Percentiles rank a stretch among this genome's conserved stretches.
These are phyloP conservation scores for Penicillium cinerascens DNA, from an alignment of 495 filamentous ascomycete genomes.

Conservation along the genomic window DNA sequence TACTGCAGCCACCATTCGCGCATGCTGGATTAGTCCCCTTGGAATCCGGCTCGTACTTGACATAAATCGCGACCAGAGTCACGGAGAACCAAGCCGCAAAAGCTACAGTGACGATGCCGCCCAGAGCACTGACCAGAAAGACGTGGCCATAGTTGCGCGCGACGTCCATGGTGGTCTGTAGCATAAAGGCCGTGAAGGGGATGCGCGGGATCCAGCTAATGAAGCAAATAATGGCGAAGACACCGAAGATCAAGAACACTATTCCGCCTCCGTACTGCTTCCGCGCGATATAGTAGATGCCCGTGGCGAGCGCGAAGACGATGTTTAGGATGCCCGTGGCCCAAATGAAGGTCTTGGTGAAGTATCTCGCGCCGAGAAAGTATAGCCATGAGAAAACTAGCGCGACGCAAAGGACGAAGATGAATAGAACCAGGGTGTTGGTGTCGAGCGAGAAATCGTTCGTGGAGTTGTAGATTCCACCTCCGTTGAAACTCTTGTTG, in stretches of 20 bases:
- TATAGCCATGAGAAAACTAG: slow-evolving; percentile 73
- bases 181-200: slow-evolving; percentile 84
- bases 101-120: slow-evolving; percentile 67
- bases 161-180: slow-evolving; percentile 83
- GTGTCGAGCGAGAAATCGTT: slow-evolving; percentile 68
- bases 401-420: slow-evolving; percentile 68
- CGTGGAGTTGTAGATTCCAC: slow-evolving; percentile 65
- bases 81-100: slow-evolving; percentile 68
- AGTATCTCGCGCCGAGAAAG: slow-evolving; percentile 70
- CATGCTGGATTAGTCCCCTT: slow-evolving; percentile 60
- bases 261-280: slow-evolving; percentile 79
- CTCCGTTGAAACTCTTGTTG: slow-evolving; percentile 63
- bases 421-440: slow-evolving; percentile 82
- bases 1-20: slow-evolving; percentile 65
- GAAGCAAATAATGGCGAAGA: slow-evolving; percentile 77
- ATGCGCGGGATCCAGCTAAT: slow-evolving; percentile 83
- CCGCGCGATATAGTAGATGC: slow-evolving; percentile 61
- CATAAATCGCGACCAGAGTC: slow-evolving; percentile 65
- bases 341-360: slow-evolving; percentile 91
- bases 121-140: slow-evolving; percentile 77
- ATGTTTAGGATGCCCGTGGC: slow-evolving; percentile 71
- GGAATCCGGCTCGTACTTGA: slow-evolving; percentile 66
- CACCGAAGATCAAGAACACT: slow-evolving; percentile 75
- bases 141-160: slow-evolving; percentile 79
- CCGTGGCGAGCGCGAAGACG: slow-evolving; percentile 63